Conservation (phyloP, 257 asterid species). For the Nicotiana attenuata region DNA sequence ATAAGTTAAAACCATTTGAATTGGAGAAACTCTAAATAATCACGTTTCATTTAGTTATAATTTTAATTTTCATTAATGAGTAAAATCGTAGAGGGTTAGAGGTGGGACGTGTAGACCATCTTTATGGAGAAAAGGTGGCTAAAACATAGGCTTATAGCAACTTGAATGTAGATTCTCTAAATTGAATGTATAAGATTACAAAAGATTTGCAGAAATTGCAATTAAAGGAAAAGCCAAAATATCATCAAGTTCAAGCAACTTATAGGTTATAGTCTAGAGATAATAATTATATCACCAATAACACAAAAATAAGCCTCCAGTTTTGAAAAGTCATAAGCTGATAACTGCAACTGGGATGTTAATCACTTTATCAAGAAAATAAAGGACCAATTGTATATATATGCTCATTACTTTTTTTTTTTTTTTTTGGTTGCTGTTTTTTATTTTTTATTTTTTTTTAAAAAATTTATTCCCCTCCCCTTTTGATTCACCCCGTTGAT, state of each 20-base stretch:
- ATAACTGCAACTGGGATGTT: too few relatives aligned
- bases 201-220: neutral
- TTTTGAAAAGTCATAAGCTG: too few relatives aligned
- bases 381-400: too few relatives aligned
- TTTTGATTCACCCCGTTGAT: too few relatives aligned
- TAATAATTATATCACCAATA: too few relatives aligned
- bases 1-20: too few relatives aligned
- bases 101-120: neutral
- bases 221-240: neutral
- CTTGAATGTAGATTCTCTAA: neutral
- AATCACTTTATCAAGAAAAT: too few relatives aligned
- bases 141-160: neutral
- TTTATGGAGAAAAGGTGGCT: neutral
- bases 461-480: too few relatives aligned
- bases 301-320: too few relatives aligned
- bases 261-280: neutral
- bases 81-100: neutral
- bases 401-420: rapidly evolving
- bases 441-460: too few relatives aligned
- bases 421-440: too few relatives aligned
- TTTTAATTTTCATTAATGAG: neutral
- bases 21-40: neutral
- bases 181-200: neutral
- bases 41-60: neutral
- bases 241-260: neutral